Percentiles rank a stretch among this genome's conserved stretches.
Evolutionary conservation across 1,139 yeast genomes (phyloP).

Genomic region (Chernovozyma sophiae-reginae): DNA sequence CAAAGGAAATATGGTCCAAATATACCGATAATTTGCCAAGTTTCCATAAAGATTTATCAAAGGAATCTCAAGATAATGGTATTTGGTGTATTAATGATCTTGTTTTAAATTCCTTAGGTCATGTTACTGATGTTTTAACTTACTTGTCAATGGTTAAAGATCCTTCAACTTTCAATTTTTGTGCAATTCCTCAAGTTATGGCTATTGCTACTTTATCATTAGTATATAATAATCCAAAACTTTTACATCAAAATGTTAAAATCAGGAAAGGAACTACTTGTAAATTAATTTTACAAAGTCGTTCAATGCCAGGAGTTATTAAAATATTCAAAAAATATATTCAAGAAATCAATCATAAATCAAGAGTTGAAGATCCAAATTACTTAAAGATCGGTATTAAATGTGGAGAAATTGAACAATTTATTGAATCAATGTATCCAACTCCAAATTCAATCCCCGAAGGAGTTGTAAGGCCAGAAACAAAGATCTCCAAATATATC

Average conservation of each 20-base stretch:
- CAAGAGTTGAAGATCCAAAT: conserved; percentile 80
- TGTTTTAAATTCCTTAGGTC: conserved; percentile 74
- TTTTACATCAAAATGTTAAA: conserved; percentile 72
- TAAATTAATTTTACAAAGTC: conserved; percentile 64
- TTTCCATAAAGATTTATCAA: conserved; percentile 43
- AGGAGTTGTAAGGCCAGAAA: conserved; percentile 20
- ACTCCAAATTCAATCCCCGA: conserved; percentile 27
- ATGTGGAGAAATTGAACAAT: conserved; percentile 85
- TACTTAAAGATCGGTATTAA: conserved; percentile 78
- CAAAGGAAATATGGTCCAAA: conserved; percentile 85
- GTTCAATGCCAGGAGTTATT: conserved; percentile 75
- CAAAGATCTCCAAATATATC: conserved; percentile 22
- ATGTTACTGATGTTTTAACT: conserved; percentile 71
- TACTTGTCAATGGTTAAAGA: conserved; percentile 78
- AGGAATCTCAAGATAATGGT: conserved; percentile 48
- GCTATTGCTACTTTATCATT: conserved; percentile 90
- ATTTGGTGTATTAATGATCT: conserved; percentile 76
- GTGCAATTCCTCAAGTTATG: conserved; percentile 98
- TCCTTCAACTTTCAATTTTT: conserved; percentile 80
- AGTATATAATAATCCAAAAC: conserved; percentile 75
- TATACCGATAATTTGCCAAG: conserved; percentile 63
- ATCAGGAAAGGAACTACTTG: conserved; percentile 92
- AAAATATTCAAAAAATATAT: conserved; percentile 70
- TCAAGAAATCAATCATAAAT: conserved; percentile 72
- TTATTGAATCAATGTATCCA: conserved; percentile 73